A percentile compares a stretch with the other conserved stretches of the same genome.
Conservation (phyloP, 2,329 filamentous ascomycete genomes). For the Monilinia fructicola region DNA sequence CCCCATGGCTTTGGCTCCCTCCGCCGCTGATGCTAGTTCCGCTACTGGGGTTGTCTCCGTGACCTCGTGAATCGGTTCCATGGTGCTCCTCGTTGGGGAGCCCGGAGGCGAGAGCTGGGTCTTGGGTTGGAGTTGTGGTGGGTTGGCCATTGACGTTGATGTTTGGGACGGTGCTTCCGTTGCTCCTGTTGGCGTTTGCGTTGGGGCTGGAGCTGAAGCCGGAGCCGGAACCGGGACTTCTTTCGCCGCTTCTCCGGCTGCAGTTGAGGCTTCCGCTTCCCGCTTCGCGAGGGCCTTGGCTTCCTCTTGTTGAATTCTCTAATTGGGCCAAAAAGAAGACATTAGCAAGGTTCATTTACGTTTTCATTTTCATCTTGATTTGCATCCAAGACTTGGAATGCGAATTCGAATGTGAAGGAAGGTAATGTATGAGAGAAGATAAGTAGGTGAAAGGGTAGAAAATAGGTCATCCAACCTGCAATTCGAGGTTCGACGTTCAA, state of each 20-base stretch:
- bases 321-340: neutral
- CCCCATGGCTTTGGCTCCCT: neutral
- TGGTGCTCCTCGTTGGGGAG: neutral
- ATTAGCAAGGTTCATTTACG: neutral
- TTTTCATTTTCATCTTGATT: neutral
- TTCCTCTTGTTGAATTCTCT: constrained; percentile 23
- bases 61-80: constrained; percentile 14
- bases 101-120: neutral
- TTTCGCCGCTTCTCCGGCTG: neutral
- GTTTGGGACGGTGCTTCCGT: neutral
- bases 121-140: neutral
- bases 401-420: constrained; percentile 2
- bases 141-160: constrained; percentile 2
- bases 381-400: neutral
- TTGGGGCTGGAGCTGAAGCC: too few relatives aligned
- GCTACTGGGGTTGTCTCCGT: neutral
- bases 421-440: neutral
- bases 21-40: neutral
- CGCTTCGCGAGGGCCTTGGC: constrained; percentile 10
- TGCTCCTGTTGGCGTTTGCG: too few relatives aligned
- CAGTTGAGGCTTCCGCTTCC: constrained; percentile 5
- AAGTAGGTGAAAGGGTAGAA: constrained; percentile 13
- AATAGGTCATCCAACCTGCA: constrained; percentile 22
- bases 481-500: constrained; percentile 5
- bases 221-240: neutral